Evolutionary conservation across 2,329 filamentous ascomycete genomes (phyloP).

Genomic region (Tolypocladium amazonense): DNA sequence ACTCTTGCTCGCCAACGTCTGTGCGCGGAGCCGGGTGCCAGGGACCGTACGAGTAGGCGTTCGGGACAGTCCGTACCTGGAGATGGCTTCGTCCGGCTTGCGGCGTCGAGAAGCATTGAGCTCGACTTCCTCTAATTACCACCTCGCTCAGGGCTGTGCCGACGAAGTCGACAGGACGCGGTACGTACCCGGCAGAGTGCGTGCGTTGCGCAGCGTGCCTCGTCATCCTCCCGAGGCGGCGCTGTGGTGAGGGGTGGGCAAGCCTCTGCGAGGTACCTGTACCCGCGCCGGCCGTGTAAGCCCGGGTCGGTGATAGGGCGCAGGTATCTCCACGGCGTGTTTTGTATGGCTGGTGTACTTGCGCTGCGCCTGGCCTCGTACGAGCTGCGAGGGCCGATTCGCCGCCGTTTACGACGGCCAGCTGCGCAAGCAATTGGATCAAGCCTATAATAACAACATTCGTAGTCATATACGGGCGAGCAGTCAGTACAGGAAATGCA

Average conservation of each 20-base stretch:
- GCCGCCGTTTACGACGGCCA: neutral
- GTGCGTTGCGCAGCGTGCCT: constrained; percentile 17
- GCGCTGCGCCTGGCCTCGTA: neutral
- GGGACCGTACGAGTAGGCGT: neutral
- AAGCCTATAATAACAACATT: too few species aligned
- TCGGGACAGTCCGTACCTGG: too few species aligned
- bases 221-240: constrained; percentile 24
- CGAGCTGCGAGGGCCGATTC: neutral
- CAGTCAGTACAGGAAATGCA: too few species aligned
- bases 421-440: neutral
- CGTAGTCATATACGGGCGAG: neutral
- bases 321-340: constrained; percentile 1
- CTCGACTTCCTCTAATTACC: neutral
- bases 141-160: neutral
- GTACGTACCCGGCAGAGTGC: neutral
- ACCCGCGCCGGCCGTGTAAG: constrained; percentile 5
- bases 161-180: neutral
- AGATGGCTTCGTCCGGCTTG: too few species aligned
- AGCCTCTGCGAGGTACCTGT: constrained; percentile 7
- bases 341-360: neutral
- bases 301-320: constrained; percentile 1
- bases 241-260: constrained; percentile 1
- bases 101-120: neutral
- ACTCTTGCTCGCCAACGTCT: neutral
- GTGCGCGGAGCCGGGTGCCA: neutral